Base-by-base conservation (phyloP, 306 rosid species). In the Glycine latifolia region DNA sequence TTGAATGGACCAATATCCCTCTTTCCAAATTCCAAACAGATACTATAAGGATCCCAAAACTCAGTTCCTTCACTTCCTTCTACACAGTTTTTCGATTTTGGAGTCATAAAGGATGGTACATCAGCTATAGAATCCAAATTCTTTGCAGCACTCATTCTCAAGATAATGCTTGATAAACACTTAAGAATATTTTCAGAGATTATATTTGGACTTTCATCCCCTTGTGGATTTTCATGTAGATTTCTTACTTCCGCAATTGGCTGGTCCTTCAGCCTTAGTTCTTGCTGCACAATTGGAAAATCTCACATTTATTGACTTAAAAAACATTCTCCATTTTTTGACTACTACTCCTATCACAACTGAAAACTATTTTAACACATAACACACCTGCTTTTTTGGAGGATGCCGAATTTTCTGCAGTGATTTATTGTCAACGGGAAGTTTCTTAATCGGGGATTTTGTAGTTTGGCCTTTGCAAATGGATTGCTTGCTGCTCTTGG, bases 161-260 rank as follows among this genome's bases (percentile, higher is more conserved):
- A 66, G 82, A 95, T 87, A 85, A 93, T 90, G 89, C 86, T 91
- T 66, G 93, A 86, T 81, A 93, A 88, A 82, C 99, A 95, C 88
- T 89, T 93, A 6, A 95, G 67, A 79, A 90, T 90, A 79, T 85
- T 87, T 84, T 93, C 96, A n/a, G 98, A 90, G 67, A 91, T 78
- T 78, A 60, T 79, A 91, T 95, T 95, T 31, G 99, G 98, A 63
- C 71, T 78, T 26, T 95, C 92, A 79, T 88, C 94, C 58, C 78
- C 85, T 0, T 76, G 59, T 44, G 46, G 7, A 53, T 67, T 89
- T 59, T 84, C 71, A 3, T 81, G 85, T 8, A 82, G 86, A 56
- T 67, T 76, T 87, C 85, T 78, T 41, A 52, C 75, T 83, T 88
- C 91, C 2, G 85, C 80, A 67, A 71, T 76, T 63, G 83, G 78